These are phyloP conservation scores for Fusarium musae DNA, from an alignment of 2,329 filamentous ascomycete species.

Conservation along the genomic window DNA sequence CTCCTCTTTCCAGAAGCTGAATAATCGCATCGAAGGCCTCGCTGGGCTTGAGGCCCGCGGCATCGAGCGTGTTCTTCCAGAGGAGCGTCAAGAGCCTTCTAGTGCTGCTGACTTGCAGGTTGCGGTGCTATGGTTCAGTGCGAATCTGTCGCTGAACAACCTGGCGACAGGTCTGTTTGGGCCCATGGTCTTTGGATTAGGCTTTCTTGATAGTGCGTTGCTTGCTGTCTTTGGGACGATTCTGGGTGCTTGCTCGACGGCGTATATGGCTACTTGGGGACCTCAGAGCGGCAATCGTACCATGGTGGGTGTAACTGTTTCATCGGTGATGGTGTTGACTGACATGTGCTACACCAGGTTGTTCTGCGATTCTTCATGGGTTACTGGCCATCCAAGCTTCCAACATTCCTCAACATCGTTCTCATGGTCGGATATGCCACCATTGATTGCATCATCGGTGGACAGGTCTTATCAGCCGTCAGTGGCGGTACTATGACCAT, in stretches of 20 bases:
- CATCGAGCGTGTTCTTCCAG: slow-evolving; percentile 52
- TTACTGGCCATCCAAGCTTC: slow-evolving; percentile 59
- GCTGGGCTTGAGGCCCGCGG: slow-evolving; percentile 54
- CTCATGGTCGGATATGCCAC: slow-evolving; percentile 81
- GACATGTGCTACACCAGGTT: slow-evolving; percentile 50
- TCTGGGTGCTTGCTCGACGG: slow-evolving; percentile 76
- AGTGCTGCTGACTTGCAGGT: slow-evolving; percentile 52
- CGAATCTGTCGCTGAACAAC: slow-evolving; percentile 58
- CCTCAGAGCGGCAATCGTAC: slow-evolving; percentile 79
- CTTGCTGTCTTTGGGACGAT: slow-evolving; percentile 81
- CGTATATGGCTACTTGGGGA: slow-evolving; percentile 82
- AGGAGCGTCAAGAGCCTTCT: slow-evolving; percentile 50
- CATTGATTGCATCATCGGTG: slow-evolving; percentile 83
- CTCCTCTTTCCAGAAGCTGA: slow-evolving; percentile 26
- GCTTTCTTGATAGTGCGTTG: slow-evolving; percentile 78
- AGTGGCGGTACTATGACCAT: slow-evolving; percentile 73
- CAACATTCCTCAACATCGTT: slow-evolving; percentile 56
- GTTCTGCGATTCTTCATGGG: slow-evolving; percentile 83
- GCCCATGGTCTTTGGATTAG: slow-evolving; percentile 74
- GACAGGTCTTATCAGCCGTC: slow-evolving; percentile 79
- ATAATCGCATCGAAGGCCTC: slow-evolving; percentile 40
- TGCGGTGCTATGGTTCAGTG: slow-evolving; percentile 57
- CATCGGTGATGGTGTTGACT: background rate
- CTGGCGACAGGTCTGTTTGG: slow-evolving; percentile 76
- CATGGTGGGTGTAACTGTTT: slow-evolving; percentile 61